These are phyloP conservation scores for Pyrus pyrifolia DNA, from an alignment of 306 rosid species.

Conservation along the genomic window DNA sequence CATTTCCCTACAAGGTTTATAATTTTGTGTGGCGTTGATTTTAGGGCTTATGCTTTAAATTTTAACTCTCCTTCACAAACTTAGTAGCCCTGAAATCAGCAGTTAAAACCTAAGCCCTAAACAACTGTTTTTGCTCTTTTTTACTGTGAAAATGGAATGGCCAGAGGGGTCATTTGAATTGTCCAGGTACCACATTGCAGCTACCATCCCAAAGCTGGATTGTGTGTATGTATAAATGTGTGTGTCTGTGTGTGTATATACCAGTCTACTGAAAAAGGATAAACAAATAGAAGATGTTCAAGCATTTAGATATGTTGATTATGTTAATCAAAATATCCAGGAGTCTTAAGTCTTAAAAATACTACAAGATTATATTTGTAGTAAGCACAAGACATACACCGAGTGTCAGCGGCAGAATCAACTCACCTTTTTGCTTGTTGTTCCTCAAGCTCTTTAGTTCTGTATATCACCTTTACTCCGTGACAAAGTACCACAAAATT, in stretches of 20 bases:
- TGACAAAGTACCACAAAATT: constrained; percentile 25
- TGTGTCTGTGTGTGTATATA: neutral
- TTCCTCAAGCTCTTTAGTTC: constrained; percentile 90
- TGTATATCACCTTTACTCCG: constrained; percentile 90
- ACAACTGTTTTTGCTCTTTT: neutral
- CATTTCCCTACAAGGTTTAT: neutral
- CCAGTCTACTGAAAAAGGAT: neutral
- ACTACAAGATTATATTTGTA: neutral
- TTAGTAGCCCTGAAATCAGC: neutral
- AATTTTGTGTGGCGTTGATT: neutral
- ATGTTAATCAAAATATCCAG: neutral
- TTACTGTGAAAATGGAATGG: neutral
- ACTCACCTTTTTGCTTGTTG: constrained; percentile 84
- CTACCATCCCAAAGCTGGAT: neutral
- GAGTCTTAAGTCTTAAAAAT: neutral
- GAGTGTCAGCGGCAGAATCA: constrained; percentile 13
- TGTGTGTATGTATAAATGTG: neutral
- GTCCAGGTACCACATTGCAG: neutral
- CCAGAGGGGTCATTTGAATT: neutral
- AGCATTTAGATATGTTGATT: neutral
- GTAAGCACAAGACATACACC: neutral
- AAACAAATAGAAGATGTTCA: neutral
- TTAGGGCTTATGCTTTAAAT: neutral
- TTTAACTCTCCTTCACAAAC: neutral
- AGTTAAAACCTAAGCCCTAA: neutral